Evolutionary conservation across 176 grass and related monocot genomes (phyloP).

Genomic region (Cenchrus purpureus): DNA sequence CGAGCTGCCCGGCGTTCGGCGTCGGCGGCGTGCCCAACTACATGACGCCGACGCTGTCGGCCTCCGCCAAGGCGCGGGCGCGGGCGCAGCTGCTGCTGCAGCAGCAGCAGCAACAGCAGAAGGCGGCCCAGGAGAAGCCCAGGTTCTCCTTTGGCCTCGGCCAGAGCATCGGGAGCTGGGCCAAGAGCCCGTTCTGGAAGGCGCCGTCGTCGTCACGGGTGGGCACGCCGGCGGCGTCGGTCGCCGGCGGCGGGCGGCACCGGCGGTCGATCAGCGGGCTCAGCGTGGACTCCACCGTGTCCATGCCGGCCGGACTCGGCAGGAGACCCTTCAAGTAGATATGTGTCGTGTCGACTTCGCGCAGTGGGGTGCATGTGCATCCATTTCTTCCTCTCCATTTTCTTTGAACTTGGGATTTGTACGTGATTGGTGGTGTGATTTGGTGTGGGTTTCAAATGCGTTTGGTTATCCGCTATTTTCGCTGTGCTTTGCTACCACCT

Average conservation of each 20-base stretch:
- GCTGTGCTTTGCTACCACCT: neutral
- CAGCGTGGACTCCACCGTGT: conserved; percentile 84
- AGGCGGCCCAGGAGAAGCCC: conserved; percentile 61
- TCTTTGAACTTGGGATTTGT: neutral
- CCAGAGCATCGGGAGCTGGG: conserved; percentile 63
- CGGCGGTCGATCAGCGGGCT: conserved; percentile 65
- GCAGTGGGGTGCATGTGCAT: neutral
- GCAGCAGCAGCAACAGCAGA: conserved; percentile 35
- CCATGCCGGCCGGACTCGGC: conserved; percentile 70
- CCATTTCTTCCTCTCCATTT: neutral
- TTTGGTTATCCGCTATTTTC: neutral
- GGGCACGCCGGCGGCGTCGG: conserved; percentile 52
- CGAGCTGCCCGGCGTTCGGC: conserved; percentile 74
- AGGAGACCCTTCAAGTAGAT: conserved; percentile 67
- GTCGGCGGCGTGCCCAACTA: conserved; percentile 78
- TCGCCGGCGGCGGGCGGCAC: conserved; percentile 56
- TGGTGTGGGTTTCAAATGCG: conserved; percentile 30
- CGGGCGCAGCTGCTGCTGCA: conserved; percentile 31
- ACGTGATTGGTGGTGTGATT: conserved; percentile 44
- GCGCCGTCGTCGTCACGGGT: conserved; percentile 34
- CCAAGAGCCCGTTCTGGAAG: conserved; percentile 76
- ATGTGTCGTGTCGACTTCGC: neutral
- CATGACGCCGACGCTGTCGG: conserved; percentile 89
- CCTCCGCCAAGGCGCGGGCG: conserved; percentile 76
- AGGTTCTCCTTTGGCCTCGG: conserved; percentile 70